These are phyloP conservation scores for Solanum appendiculatum DNA, from an alignment of 257 asterid species.

Conservation along the genomic window DNA sequence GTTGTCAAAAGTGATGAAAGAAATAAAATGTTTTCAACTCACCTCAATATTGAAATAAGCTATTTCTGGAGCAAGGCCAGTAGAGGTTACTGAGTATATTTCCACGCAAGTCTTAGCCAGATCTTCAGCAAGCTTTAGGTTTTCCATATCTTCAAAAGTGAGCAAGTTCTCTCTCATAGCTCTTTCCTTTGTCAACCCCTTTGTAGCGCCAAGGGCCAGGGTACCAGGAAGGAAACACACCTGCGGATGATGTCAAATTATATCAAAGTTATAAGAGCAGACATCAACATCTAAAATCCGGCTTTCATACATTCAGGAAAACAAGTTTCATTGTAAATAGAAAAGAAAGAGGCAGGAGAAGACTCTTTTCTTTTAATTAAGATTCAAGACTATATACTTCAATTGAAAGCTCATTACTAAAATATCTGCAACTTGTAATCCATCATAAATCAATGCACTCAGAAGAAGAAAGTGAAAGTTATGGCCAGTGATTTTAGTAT, in stretches of 20 bases:
- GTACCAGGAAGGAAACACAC: slow-evolving; percentile 97
- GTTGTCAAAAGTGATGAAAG: neutral
- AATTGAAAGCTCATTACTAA: neutral
- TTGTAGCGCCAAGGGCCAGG: slow-evolving; percentile 97
- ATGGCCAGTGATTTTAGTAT: neutral
- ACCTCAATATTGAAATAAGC: slow-evolving; percentile 81
- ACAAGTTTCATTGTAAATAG: neutral
- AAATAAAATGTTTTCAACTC: slow-evolving; percentile 1
- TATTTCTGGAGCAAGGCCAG: slow-evolving; percentile 97
- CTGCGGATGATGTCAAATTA: slow-evolving; percentile 14
- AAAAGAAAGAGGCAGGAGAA: neutral
- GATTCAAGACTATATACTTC: neutral
- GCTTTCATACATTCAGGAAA: neutral
- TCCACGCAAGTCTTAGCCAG: slow-evolving; percentile 76
- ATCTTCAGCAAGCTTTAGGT: slow-evolving; percentile 92
- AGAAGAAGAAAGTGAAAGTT: neutral
- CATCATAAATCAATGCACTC: neutral
- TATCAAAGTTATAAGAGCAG: neutral
- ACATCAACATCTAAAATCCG: neutral
- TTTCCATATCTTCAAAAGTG: slow-evolving; percentile 78
- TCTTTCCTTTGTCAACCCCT: slow-evolving; percentile 62
- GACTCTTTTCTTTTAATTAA: neutral
- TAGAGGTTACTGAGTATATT: slow-evolving; percentile 78
- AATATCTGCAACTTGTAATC: neutral
- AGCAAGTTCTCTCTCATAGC: slow-evolving; percentile 68